Percentiles rank a stretch among this genome's conserved stretches.
phyloP scores from a whole-genome alignment of 2,329 filamentous ascomycete species.

The Pestalotiopsis sp. region DNA sequence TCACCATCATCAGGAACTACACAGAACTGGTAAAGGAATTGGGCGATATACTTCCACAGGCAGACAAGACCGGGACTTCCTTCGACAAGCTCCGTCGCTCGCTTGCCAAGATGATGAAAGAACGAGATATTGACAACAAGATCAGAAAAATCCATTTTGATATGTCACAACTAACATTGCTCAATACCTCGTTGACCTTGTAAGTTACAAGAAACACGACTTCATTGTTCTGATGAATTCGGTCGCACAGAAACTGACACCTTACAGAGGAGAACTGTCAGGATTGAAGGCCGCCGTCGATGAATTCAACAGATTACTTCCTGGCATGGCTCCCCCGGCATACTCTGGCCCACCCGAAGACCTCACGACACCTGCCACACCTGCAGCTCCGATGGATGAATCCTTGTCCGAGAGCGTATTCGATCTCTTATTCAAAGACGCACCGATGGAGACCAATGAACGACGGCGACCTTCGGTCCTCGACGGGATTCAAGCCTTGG shows the following conservation, averaged over 20 bases:
- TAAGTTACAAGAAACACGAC: background rate
- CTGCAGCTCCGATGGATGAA: background rate
- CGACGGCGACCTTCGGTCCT: background rate
- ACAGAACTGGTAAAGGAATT: background rate
- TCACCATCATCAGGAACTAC: background rate
- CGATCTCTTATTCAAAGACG: background rate
- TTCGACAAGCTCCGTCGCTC: background rate
- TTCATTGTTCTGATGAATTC: too few species aligned
- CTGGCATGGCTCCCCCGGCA: background rate
- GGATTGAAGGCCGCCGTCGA: too few species aligned
- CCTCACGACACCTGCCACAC: background rate
- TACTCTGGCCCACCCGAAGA: background rate
- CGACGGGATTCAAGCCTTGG: background rate
- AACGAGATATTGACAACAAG: background rate
- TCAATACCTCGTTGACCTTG: background rate
- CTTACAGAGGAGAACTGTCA: too few species aligned
- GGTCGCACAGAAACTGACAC: too few species aligned
- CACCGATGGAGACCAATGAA: background rate
- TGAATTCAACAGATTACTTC: too few species aligned
- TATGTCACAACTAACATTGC: background rate
- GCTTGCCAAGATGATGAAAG: background rate
- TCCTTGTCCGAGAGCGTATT: background rate
- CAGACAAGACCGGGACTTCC: background rate
- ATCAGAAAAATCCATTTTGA: background rate
- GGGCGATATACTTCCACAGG: background rate